A percentile compares a stretch with the other conserved stretches of the same genome.
Conservation (phyloP, 441 rosid genomes). For the Breynia disticha region DNA sequence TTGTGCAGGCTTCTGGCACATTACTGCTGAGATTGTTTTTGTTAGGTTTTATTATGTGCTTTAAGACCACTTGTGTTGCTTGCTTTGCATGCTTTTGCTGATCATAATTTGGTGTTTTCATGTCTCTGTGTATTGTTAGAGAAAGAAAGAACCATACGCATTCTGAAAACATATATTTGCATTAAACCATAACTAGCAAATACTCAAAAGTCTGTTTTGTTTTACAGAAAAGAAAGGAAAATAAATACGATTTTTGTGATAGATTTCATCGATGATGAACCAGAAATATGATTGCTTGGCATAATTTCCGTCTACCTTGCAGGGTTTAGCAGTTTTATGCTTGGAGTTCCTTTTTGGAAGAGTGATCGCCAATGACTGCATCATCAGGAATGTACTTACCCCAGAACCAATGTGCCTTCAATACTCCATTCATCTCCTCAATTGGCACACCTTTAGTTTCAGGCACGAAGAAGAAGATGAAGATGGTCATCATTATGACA, state of each 20-base stretch:
- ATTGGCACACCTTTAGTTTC: conserved; percentile 35
- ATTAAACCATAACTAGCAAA: not conserved
- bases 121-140: too few species aligned
- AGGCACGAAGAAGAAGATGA: conserved; percentile 36
- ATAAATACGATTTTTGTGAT: too few species aligned
- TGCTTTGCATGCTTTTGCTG: not conserved
- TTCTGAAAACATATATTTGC: not conserved
- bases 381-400: conserved; percentile 24
- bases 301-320: not conserved
- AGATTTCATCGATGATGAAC: not conserved
- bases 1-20: not conserved
- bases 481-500: conserved; percentile 36
- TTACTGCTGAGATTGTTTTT: not conserved
- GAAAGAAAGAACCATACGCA: not conserved
- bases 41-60: not conserved
- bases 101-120: not conserved
- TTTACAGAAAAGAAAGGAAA: too few species aligned
- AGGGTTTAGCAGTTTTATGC: not conserved
- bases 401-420: conserved; percentile 43
- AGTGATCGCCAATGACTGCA: conserved; percentile 12
- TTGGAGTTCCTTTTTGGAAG: too few species aligned
- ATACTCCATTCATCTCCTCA: conserved; percentile 29
- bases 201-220: too few species aligned
- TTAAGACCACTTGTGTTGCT: not conserved
- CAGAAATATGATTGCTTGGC: not conserved